These are phyloP conservation scores for Zymoseptoria crescenta DNA, from an alignment of 2,329 filamentous ascomycete genomes.

Conservation along the genomic window DNA sequence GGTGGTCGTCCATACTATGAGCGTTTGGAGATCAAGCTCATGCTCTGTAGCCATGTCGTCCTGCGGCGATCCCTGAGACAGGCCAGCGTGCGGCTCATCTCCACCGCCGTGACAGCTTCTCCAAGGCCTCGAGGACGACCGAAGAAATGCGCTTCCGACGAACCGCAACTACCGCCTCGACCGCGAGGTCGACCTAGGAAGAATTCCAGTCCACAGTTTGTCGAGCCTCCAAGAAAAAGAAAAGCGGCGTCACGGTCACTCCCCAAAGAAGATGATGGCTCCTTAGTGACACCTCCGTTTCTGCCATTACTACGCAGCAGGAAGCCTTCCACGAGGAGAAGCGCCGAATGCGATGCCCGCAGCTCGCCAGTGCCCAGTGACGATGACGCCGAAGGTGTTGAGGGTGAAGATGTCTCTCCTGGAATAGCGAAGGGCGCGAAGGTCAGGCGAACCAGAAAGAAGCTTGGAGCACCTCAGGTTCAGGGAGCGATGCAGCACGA, in stretches of 20 bases:
- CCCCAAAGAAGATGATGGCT: not conserved
- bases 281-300: not conserved
- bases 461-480: not conserved
- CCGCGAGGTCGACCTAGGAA: not conserved
- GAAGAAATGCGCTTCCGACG: not conserved
- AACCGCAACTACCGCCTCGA: not conserved
- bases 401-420: no score
- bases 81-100: constrained; percentile 1
- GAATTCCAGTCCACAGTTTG: not conserved
- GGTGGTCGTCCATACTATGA: constrained; percentile 2
- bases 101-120: not conserved
- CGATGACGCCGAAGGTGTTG: no score
- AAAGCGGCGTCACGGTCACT: not conserved
- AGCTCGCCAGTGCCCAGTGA: not conserved
- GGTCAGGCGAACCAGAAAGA: not conserved
- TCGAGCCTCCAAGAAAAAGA: not conserved
- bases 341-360: not conserved
- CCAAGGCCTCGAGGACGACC: constrained; percentile 1
- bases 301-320: not conserved
- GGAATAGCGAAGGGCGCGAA: not conserved
- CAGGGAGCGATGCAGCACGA: not conserved
- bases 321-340: not conserved
- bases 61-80: constrained; percentile 4
- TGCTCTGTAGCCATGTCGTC: constrained; percentile 11
- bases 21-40: constrained; percentile 8